Conservation (phyloP, 2,329 filamentous ascomycete genomes). For the Xylariaceae sp. region DNA sequence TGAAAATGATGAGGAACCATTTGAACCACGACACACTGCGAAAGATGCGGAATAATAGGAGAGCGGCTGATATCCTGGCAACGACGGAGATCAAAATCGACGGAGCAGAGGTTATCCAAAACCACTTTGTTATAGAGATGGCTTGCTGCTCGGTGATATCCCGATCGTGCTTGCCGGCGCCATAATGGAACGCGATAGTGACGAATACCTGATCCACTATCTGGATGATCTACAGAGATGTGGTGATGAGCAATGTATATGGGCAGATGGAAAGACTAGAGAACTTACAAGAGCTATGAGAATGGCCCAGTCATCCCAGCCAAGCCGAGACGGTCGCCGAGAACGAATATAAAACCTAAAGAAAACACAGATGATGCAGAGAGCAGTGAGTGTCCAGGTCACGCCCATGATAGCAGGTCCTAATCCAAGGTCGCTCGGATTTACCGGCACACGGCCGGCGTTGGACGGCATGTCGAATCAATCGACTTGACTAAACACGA, state of each 20-base stretch:
- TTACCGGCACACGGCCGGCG: too few species aligned
- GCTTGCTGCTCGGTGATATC: not conserved
- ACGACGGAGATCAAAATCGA: not conserved
- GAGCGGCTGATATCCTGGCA: not conserved
- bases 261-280: too few species aligned
- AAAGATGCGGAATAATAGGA: not conserved
- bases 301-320: constrained; percentile 1
- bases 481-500: too few species aligned
- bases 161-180: not conserved
- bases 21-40: not conserved
- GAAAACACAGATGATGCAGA: too few species aligned
- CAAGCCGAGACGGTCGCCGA: not conserved
- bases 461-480: too few species aligned
- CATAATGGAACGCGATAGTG: constrained; percentile 2
- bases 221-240: not conserved
- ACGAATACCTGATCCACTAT: not conserved
- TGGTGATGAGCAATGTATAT: not conserved
- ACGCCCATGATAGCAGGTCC: too few species aligned
- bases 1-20: not conserved
- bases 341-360: not conserved
- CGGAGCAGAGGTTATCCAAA: not conserved
- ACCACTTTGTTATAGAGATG: not conserved
- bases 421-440: too few species aligned
- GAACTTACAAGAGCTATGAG: not conserved
- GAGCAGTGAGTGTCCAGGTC: too few species aligned